Conservation (phyloP, 2,329 filamentous ascomycete genomes). For the Huntiella abstrusa region DNA sequence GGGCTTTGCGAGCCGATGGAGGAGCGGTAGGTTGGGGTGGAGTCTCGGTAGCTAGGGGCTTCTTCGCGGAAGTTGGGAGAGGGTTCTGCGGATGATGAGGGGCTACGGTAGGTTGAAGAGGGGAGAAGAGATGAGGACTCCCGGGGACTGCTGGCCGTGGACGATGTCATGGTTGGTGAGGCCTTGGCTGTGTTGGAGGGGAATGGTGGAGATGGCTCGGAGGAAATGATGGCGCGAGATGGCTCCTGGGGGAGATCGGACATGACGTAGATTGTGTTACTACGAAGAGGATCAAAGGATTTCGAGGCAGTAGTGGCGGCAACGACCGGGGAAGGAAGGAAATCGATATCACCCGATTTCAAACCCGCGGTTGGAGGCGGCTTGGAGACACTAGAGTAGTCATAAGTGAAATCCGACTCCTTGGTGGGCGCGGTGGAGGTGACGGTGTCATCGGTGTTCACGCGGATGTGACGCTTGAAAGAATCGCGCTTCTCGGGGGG, state of each 20-base stretch:
- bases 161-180: neutral
- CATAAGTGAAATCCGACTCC: neutral
- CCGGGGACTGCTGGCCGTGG: neutral
- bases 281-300: neutral
- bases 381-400: conserved; percentile 5
- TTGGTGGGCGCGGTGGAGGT: neutral
- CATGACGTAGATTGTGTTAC: conserved; percentile 7
- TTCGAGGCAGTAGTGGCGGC: neutral
- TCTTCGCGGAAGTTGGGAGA: neutral
- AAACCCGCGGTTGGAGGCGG: conserved; percentile 7
- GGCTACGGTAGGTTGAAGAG: conserved; percentile 3
- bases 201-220: neutral
- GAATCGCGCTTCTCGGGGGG: conserved; percentile 4
- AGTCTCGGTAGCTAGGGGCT: neutral
- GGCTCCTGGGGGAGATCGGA: conserved; percentile 8
- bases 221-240: conserved; percentile 2
- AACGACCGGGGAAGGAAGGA: neutral
- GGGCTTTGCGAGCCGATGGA: neutral
- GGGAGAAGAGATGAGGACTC: conserved; percentile 2
- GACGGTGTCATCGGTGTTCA: conserved; percentile 4
- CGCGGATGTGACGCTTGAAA: conserved; percentile 8
- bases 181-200: neutral
- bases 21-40: too few relatives aligned
- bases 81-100: neutral
- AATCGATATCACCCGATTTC: neutral